Evolutionary conservation across 139 green algal species (phyloP), one percentile per base, ranked within the genome.

Genomic region (Volvox africanus): DNA sequence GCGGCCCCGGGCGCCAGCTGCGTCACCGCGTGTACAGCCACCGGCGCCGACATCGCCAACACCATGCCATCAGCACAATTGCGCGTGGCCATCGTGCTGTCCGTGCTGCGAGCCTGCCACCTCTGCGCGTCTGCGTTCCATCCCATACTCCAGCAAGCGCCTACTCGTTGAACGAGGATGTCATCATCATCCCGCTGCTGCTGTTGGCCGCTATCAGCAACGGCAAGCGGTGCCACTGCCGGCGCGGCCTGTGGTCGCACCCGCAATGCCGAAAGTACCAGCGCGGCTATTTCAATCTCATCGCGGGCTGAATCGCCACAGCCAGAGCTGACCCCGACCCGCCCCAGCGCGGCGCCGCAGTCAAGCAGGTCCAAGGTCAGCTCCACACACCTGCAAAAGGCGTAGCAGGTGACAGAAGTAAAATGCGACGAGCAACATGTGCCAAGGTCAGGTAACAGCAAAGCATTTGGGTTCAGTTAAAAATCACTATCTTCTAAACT

Each of bases 351-450:
- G 21, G 32, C 61, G 13, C 5, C 82, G 3, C 35, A 30, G 28
- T 82, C 69, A n/a, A 89, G 21, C 11, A 89, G 69, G 44, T 89
- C 85, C 69, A 89, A 36, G 17, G 85, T 89, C 0, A 89, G 69
- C 69, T 89, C 69, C 6, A 89, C 68, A 17, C 85, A 89, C 16
- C 83, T 88, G 61, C 82, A 35, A 32, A 9, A 73, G 65, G 65
- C 65, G 62, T 69, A 19, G 62, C 62, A 73, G 5, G 65, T 28
- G 65, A 28, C 65, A 73, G 62, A 19, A 6, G 65, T 24, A 24
- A 28, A 73, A 73, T 16, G 65, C 44, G 44, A 55, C 9, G 44
- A 55, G 44, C 5, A 5, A 55, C 9, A 9, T 55, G 44, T 55
- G 44, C 5, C 44, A 55, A 14, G 9, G 44, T 55, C 44, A 55